Conservation (phyloP, 2,329 filamentous ascomycete species). For the Colletotrichum siamense region DNA sequence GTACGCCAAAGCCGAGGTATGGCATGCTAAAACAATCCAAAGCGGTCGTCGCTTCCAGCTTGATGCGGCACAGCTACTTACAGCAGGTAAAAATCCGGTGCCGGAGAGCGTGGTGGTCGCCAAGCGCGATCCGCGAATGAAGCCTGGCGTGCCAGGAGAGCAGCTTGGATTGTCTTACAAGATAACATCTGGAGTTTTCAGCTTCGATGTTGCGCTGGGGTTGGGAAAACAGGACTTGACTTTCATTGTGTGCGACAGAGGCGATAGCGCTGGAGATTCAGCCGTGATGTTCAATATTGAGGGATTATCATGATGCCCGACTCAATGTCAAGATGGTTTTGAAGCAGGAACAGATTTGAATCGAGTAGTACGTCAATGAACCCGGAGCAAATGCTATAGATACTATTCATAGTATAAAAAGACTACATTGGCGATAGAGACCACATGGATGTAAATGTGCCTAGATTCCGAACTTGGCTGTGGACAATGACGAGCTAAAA, state of each 20-base stretch:
- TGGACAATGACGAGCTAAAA: no score
- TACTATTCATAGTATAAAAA: no score
- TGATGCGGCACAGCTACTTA: not conserved
- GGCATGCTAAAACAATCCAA: not conserved
- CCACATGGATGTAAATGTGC: no score
- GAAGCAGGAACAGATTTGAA: no score
- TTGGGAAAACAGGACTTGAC: not conserved
- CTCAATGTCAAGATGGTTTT: no score
- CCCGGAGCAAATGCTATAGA: no score
- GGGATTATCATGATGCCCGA: not conserved
- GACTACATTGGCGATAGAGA: no score
- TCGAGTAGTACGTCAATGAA: no score
- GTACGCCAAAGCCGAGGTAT: accelerated
- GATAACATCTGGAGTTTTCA: not conserved
- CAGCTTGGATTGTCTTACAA: not conserved
- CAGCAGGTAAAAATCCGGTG: not conserved
- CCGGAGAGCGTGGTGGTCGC: not conserved
- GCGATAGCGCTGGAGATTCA: not conserved
- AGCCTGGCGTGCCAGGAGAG: not conserved
- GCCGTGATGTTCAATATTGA: not conserved
- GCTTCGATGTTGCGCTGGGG: not conserved
- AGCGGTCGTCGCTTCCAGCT: not conserved
- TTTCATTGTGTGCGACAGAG: not conserved
- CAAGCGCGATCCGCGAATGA: not conserved
- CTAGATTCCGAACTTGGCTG: no score